Base-by-base conservation (phyloP, 352 stramenopile genomes). In the Plasmopara muralis region DNA sequence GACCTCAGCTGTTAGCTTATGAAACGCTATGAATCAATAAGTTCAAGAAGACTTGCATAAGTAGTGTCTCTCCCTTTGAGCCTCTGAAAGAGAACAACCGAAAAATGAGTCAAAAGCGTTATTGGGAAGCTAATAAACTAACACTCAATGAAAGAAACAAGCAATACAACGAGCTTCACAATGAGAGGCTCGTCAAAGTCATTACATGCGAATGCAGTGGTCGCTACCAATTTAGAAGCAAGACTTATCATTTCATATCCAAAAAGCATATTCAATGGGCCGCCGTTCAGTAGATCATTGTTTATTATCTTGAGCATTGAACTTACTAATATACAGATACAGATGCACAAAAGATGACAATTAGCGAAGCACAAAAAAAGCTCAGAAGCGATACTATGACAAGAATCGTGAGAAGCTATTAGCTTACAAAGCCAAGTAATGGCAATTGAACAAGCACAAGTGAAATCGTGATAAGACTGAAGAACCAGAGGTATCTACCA, bases 131-230 rank as follows among this genome's bases (percentile, higher is more conserved):
- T n/a, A 43, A 43, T 28, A 43, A 25, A 43, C 2, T 25, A 43
- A 6, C 0, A 4, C 13, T 43, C 3, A 28, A 43, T 43, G 38
- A 20, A 25, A 43, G 20, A 28, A 25, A 8, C 15, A 43, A 43
- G 39, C 39, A 20, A 43, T 43, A 43, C 39, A 20, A 43, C 39
- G 39, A 43, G 39, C 12, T 43, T 43, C 39, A 25, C 20, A 43
- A 25, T 25, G 20, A 25, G 20, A 25, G 20, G 20, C 20, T 25
- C 20, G 20, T 25, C 20, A 25, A 25, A 25, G 18, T 25, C 13
- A n/a, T 43, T 43, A 43, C 15, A 10, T 43, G 39, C 12, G 39
- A 43, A 25, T 43, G 39, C 15, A n/a, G 39, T n/a, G 39, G 39
- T 43, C 15, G 15, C 7, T 43, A 25, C 15, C 39, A 43, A 43